Percentiles rank a stretch among this genome's conserved stretches.
These are phyloP conservation scores for Lineolata rhizophorae DNA, from an alignment of 495 filamentous ascomycete genomes.

Conservation along the genomic window DNA sequence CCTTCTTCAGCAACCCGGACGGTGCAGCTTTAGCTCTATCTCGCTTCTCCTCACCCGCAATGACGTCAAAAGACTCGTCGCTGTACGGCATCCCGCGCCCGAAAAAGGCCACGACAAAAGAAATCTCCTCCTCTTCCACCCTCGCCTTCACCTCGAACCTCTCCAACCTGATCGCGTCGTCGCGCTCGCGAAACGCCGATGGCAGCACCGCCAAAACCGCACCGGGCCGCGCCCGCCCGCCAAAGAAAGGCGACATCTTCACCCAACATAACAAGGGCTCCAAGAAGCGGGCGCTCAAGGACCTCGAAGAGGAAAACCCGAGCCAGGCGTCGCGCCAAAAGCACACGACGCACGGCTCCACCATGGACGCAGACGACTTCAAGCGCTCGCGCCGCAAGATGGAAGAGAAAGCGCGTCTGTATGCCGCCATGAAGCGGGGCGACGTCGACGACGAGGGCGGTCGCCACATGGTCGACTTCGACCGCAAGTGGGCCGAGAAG, in stretches of 20 bases:
- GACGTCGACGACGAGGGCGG: slow-evolving; percentile 33
- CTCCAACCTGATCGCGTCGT: slow-evolving; percentile 11
- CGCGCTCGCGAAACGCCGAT: slow-evolving; percentile 8
- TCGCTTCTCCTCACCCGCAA: slow-evolving; percentile 1
- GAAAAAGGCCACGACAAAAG: slow-evolving; percentile 29
- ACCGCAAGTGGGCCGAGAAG: slow-evolving; percentile 73
- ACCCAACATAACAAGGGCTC: slow-evolving; percentile 45
- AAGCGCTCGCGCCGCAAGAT: slow-evolving; percentile 50
- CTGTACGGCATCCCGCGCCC: slow-evolving; percentile 59
- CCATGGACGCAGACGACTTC: slow-evolving; percentile 23
- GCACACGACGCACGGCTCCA: slow-evolving; percentile 21
- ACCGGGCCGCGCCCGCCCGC: slow-evolving; percentile 38
- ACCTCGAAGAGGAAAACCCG: slow-evolving; percentile 21
- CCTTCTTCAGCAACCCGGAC: no score
- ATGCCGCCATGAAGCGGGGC: slow-evolving; percentile 62
- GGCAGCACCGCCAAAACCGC: slow-evolving; percentile 16
- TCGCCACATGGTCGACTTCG: slow-evolving; percentile 67
- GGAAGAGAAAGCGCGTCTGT: slow-evolving; percentile 69
- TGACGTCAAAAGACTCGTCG: slow-evolving; percentile 22
- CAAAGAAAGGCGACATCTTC: slow-evolving; percentile 53
- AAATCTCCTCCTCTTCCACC: slow-evolving; percentile 45
- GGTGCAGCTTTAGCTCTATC: no score
- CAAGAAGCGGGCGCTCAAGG: slow-evolving; percentile 34
- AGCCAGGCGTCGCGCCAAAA: slow-evolving; percentile 12
- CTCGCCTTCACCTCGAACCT: slow-evolving; percentile 43